Evolutionary conservation across 2,329 filamentous ascomycete genomes (phyloP), one percentile per base, ranked within the genome.

Genomic region (Botryosphaeria dothidea): DNA sequence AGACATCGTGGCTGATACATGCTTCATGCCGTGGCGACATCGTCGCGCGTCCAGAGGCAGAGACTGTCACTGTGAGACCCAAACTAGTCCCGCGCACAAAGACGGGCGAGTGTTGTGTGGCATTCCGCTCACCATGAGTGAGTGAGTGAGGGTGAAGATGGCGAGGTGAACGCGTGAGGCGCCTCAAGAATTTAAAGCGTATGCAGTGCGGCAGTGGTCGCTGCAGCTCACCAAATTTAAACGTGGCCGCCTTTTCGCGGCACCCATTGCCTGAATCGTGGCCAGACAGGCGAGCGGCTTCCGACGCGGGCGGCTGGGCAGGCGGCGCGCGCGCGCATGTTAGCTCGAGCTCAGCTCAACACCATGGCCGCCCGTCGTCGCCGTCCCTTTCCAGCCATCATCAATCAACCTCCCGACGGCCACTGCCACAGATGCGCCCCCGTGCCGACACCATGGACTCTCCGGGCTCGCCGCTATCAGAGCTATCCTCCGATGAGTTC

Each of bases 401-500:
- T 13, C 63, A 58, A 51, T n/a, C 48, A 19, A 27, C 48, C 51
- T 45, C 52, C 54, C 51, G 17, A 19, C 63, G 23, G 45, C 41
- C 62, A 41, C 21, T 17, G 21, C 46, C 58, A 43, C n/a, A 29
- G 19, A 49, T 34, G 41, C 43, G 61, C 27, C 5, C 58, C 21
- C 41, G 25, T 46, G 38, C 61, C 52, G 38, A 56, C 23, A 66
- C 65, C 67, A 87, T 74, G 74, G 77, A 78, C n/a, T 88, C 86
- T 11, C 85, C 86, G 13, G 84, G 81, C 62, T 89, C 87, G 36
- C 86, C 87, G 43, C 85, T 91, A 70, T 90, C 88, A 58, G 86
- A 86, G 67, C 84, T 88, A 68, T 85, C 84, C 68, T 88, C 86
- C 52, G 87, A 88, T 69, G 85, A 86, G 66, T 85, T 89, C 74